Conservation (phyloP, 2,329 filamentous ascomycete species). For the Clonostachys byssicola region DNA sequence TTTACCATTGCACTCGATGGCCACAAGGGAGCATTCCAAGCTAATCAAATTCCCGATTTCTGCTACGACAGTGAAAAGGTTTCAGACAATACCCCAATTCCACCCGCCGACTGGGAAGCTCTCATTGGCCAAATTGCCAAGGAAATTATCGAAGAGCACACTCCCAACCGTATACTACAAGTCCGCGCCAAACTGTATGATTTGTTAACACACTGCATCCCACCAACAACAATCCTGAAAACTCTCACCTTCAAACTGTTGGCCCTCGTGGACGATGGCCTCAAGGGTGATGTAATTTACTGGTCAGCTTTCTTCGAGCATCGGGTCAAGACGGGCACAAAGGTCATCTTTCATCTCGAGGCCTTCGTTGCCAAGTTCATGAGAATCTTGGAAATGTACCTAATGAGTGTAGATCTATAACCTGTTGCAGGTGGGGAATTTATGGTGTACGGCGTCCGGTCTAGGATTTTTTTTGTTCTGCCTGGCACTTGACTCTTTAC, state of each 20-base stretch:
- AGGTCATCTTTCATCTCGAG: slow-evolving; percentile 97
- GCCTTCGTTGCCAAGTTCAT: slow-evolving; percentile 99
- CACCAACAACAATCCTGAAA: slow-evolving; percentile 89
- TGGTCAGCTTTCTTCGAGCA: slow-evolving; percentile 99
- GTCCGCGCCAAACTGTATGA: slow-evolving; percentile 96
- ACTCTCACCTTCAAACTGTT: slow-evolving; percentile 93
- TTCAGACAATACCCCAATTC: slow-evolving; percentile 81
- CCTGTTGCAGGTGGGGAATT: background rate
- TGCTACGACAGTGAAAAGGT: slow-evolving; percentile 70
- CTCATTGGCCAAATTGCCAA: slow-evolving; percentile 85
- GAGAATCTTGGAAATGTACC: slow-evolving; percentile 87
- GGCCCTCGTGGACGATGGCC: slow-evolving; percentile 76
- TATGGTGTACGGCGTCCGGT: too few species aligned
- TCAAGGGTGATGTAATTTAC: slow-evolving; percentile 89
- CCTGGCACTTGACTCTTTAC: too few species aligned
- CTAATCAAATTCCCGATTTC: background rate
- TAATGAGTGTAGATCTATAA: slow-evolving; percentile 78
- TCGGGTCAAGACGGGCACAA: slow-evolving; percentile 83
- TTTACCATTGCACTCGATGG: background rate
- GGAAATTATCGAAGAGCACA: slow-evolving; percentile 89
- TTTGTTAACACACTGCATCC: slow-evolving; percentile 94
- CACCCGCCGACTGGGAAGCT: slow-evolving; percentile 95
- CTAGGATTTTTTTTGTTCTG: too few species aligned
- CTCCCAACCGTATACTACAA: slow-evolving; percentile 81
- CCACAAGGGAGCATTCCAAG: background rate